phyloP scores from a whole-genome alignment of 345 rosid species.

The Aethionema arabicum region DNA sequence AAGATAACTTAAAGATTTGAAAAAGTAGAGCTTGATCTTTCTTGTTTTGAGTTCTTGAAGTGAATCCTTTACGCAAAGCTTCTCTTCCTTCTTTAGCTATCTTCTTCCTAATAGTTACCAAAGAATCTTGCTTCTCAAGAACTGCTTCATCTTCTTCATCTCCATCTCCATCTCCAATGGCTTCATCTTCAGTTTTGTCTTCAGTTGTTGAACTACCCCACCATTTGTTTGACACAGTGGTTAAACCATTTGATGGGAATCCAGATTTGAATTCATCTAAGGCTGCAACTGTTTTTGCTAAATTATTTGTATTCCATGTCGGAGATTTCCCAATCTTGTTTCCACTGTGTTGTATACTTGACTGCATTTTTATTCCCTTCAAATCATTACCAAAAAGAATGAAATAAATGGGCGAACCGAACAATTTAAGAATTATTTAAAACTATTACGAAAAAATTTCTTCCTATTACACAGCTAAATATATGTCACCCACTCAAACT shows the following conservation, averaged over 20 bases:
- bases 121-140: conserved; percentile 34
- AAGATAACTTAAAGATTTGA: conserved; percentile 51
- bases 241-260: conserved; percentile 66
- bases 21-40: conserved; percentile 46
- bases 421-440: no score
- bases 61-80: conserved; percentile 39
- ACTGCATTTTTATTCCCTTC: conserved; percentile 16
- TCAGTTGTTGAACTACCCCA: conserved; percentile 52
- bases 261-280: conserved; percentile 71
- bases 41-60: conserved; percentile 40
- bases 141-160: conserved; percentile 20
- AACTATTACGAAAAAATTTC: no score
- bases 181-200: conserved; percentile 27
- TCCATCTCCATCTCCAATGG: conserved; percentile 20
- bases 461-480: no score
- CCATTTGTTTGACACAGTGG: conserved; percentile 56
- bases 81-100: conserved; percentile 50
- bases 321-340: conserved; percentile 28
- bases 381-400: background rate
- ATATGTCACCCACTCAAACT: no score
- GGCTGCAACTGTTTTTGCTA: conserved; percentile 40
- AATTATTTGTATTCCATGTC: conserved; percentile 22
- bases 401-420: no score
- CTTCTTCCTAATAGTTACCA: conserved; percentile 50
- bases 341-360: conserved; percentile 28